Evolutionary conservation across 768 basidiomycete genomes (phyloP).

Genomic region (Leccinum rimulosum): DNA sequence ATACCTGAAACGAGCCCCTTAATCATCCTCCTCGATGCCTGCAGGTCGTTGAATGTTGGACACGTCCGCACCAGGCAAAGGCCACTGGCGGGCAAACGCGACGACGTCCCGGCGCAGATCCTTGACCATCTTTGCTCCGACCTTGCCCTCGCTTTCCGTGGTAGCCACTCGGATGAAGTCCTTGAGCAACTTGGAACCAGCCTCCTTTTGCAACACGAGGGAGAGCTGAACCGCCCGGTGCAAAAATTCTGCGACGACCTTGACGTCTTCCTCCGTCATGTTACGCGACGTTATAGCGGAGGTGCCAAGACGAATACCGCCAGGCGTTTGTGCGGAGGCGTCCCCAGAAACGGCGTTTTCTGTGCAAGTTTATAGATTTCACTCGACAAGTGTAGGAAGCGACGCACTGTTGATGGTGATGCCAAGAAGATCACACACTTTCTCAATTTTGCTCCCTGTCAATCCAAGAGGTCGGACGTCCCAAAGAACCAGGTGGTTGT

Average conservation of each 20-base stretch:
- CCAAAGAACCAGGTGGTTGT: constrained; percentile 98
- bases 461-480: constrained; percentile 92
- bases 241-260: constrained; percentile 83
- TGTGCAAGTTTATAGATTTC: constrained; percentile 24
- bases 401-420: constrained; percentile 93
- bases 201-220: constrained; percentile 87
- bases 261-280: constrained; percentile 87
- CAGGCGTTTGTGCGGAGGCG: constrained; percentile 91
- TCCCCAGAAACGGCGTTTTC: constrained; percentile 98
- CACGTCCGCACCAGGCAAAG: constrained; percentile 81
- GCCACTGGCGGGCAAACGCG: constrained; percentile 83
- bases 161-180: constrained; percentile 89
- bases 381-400: neutral
- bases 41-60: constrained; percentile 51
- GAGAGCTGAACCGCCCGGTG: constrained; percentile 94
- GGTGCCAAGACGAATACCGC: constrained; percentile 95
- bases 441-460: constrained; percentile 98
- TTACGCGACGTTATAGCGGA: constrained; percentile 92
- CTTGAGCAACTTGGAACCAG: constrained; percentile 91
- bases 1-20: constrained; percentile 3
- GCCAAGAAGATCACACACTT: constrained; percentile 93
- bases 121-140: constrained; percentile 67
- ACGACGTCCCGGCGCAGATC: constrained; percentile 79
- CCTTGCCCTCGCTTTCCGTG: constrained; percentile 61
- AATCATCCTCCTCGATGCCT: constrained; percentile 58